Percentiles rank a stretch among this genome's conserved stretches.
phyloP scores from a whole-genome alignment of 371 early-diverging fungal genomes.

The Fennellomyces sp. region DNA sequence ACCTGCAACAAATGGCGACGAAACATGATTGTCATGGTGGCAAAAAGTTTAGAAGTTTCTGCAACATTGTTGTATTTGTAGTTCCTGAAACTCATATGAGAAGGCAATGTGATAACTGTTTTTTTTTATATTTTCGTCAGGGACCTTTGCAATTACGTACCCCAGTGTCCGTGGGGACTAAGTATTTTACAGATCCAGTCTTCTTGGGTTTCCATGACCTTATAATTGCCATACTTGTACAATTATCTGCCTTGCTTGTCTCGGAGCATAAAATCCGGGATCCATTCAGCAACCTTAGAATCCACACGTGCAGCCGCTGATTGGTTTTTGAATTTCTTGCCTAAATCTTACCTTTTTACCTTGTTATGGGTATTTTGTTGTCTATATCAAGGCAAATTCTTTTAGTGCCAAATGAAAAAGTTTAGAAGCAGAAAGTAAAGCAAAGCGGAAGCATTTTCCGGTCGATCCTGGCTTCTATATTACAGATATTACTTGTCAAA shows the following conservation, averaged over 20 bases:
- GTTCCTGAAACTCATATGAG: no score
- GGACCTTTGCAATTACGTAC: no score
- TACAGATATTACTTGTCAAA: background rate
- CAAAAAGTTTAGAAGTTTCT: no score
- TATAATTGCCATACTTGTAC: no score
- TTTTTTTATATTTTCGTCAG: no score
- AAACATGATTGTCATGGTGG: no score
- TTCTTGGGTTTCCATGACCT: no score
- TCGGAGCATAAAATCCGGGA: slow-evolving; percentile 9
- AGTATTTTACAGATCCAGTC: no score
- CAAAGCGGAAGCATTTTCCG: background rate
- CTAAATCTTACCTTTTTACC: slow-evolving; percentile 7
- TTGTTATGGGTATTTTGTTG: background rate
- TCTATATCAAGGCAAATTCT: slow-evolving; percentile 5
- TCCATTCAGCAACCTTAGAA: slow-evolving; percentile 1
- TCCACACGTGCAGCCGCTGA: slow-evolving; percentile 14
- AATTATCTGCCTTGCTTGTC: background rate
- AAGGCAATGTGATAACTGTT: no score
- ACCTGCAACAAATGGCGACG: no score
- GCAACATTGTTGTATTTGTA: no score
- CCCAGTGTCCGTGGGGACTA: no score
- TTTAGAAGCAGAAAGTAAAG: background rate
- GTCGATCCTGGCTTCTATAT: background rate
- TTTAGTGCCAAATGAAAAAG: background rate
- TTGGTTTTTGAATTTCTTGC: slow-evolving; percentile 10